Percentiles rank a stretch among this genome's conserved stretches.
phyloP scores from a whole-genome alignment of 2,329 filamentous ascomycete species.

The Ophiostoma perfectum region DNA sequence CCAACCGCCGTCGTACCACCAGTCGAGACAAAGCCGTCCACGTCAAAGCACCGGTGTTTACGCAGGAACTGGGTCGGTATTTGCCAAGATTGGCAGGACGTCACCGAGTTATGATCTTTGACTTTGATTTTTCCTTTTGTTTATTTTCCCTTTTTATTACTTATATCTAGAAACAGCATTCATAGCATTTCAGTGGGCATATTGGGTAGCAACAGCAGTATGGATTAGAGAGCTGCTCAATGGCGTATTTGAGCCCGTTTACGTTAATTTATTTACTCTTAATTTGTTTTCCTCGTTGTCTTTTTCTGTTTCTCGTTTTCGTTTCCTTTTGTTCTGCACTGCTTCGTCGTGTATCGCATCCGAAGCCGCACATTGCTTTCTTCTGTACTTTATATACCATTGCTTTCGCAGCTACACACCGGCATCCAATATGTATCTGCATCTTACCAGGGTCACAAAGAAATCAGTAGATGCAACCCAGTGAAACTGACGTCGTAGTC shows the following conservation, averaged over 20 bases:
- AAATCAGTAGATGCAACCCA: no score
- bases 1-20: slow-evolving; percentile 12
- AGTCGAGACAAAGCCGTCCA: slow-evolving; percentile 25
- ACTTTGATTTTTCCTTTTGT: neutral
- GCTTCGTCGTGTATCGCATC: neutral
- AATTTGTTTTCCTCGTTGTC: neutral
- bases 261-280: neutral
- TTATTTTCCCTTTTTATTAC: neutral
- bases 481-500: no score
- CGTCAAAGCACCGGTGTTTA: slow-evolving; percentile 33
- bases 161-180: neutral
- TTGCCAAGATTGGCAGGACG: slow-evolving; percentile 38
- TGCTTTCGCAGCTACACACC: no score
- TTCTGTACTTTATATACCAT: no score
- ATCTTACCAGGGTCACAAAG: no score
- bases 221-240: slow-evolving; percentile 4
- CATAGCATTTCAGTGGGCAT: slow-evolving; percentile 2
- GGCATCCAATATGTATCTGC: no score
- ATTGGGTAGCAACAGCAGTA: neutral
- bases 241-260: slow-evolving; percentile 11
- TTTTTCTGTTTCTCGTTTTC: neutral
- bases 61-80: slow-evolving; percentile 38
- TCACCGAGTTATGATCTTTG: slow-evolving; percentile 27
- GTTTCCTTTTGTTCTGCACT: neutral
- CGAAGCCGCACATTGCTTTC: neutral